phyloP scores from a whole-genome alignment of 345 rosid genomes.

The Salix exigua region DNA sequence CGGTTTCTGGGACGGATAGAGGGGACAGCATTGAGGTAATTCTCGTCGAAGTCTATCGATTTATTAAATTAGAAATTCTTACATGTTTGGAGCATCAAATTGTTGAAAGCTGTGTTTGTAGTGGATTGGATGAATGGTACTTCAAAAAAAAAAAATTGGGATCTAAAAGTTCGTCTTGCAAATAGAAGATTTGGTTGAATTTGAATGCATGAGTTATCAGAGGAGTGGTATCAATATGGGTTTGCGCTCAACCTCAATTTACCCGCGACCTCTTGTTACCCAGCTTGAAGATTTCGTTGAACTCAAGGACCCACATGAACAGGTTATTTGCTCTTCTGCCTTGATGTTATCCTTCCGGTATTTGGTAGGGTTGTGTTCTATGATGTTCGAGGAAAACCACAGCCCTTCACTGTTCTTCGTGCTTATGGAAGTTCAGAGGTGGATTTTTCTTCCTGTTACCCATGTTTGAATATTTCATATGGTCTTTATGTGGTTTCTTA shows the following conservation, averaged over 20 bases:
- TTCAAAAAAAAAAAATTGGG: not conserved
- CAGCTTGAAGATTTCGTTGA: conserved; percentile 31
- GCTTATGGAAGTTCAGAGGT: conserved; percentile 95
- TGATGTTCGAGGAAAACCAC: conserved; percentile 89
- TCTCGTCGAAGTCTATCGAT: not conserved
- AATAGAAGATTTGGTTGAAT: not conserved
- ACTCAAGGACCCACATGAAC: conserved; percentile 88
- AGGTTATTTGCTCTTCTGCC: conserved; percentile 60
- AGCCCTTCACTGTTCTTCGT: conserved; percentile 83
- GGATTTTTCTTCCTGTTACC: conserved; percentile 11
- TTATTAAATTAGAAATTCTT: not conserved
- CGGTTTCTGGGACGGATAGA: conserved; percentile 64
- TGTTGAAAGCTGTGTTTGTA: not conserved
- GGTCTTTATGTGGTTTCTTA: not conserved
- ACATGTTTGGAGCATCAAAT: not conserved
- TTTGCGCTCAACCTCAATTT: not conserved
- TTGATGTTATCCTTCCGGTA: conserved; percentile 9
- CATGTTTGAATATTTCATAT: not conserved
- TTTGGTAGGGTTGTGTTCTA: conserved; percentile 85
- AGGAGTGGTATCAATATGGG: not conserved
- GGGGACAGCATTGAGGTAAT: conserved; percentile 69
- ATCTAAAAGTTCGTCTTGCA: not conserved
- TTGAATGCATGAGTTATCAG: not conserved
- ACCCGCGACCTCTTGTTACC: not conserved
- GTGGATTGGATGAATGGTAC: not conserved